phyloP scores from a whole-genome alignment of 2,329 filamentous ascomycete genomes.

The Paraphoma sp. region DNA sequence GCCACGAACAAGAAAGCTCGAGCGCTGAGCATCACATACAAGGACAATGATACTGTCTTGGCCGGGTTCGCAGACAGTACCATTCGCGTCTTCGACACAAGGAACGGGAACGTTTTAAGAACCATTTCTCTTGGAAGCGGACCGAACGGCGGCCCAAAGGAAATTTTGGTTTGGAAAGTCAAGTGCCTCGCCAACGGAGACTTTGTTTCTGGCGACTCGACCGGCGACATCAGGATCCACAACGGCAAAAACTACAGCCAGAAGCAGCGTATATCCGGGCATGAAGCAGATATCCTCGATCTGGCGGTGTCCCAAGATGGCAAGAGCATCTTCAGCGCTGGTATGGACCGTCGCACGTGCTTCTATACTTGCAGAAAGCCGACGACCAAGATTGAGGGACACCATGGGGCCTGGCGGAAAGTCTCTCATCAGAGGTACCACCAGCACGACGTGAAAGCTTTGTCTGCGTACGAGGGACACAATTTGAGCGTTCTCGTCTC shows the following conservation, averaged over 20 bases:
- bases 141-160: constrained; percentile 76
- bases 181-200: constrained; percentile 86
- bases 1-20: constrained; percentile 84
- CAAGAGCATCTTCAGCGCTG: constrained; percentile 82
- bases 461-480: constrained; percentile 86
- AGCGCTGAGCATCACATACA: constrained; percentile 90
- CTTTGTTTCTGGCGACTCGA: constrained; percentile 93
- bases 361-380: constrained; percentile 67
- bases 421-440: constrained; percentile 87
- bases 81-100: constrained; percentile 89
- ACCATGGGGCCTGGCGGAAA: constrained; percentile 73
- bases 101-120: constrained; percentile 75
- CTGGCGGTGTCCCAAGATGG: constrained; percentile 84
- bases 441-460: constrained; percentile 91
- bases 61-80: constrained; percentile 96
- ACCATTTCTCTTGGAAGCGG: constrained; percentile 88
- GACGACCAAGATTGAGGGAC: constrained; percentile 29
- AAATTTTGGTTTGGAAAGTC: constrained; percentile 91
- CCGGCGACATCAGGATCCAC: constrained; percentile 92
- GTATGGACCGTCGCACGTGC: constrained; percentile 88
- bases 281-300: constrained; percentile 89
- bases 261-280: constrained; percentile 81
- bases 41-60: constrained; percentile 80
- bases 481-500: constrained; percentile 87
- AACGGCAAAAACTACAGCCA: constrained; percentile 91